Percentiles rank a stretch among this genome's conserved stretches.
phyloP scores from a whole-genome alignment of 1,284 basidiomycete species.

The Anthracocystis panici-leucophaei region DNA sequence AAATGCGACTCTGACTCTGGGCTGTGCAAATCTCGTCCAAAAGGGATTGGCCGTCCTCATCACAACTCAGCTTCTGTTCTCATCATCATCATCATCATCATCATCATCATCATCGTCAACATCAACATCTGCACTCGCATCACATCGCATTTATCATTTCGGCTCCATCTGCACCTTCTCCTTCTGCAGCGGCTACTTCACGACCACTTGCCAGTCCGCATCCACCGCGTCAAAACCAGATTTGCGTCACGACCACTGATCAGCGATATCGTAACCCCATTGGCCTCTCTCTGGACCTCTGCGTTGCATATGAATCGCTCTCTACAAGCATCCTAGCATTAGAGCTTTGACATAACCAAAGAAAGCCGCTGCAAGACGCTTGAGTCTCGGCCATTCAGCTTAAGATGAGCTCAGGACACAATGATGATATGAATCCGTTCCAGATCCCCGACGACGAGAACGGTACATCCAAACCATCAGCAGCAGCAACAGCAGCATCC shows the following conservation, averaged over 20 bases:
- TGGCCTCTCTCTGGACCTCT: background rate
- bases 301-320: background rate
- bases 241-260: no score
- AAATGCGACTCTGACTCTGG: background rate
- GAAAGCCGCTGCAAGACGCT: background rate
- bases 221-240: no score
- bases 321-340: background rate
- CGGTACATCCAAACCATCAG: constrained; percentile 12
- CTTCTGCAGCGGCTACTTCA: background rate
- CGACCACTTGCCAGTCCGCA: no score
- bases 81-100: constrained; percentile 1
- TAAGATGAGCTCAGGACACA: constrained; percentile 30
- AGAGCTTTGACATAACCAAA: background rate
- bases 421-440: constrained; percentile 47
- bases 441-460: constrained; percentile 48
- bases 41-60: background rate
- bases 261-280: background rate
- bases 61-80: constrained; percentile 3
- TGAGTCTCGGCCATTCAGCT: background rate
- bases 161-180: background rate
- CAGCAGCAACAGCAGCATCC: constrained; percentile 15
- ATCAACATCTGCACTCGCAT: background rate
- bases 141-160: background rate
- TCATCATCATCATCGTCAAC: no score
- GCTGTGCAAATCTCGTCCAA: constrained; percentile 4